phyloP scores from a whole-genome alignment of 176 grass and related monocot genomes.

The Oryza rufipogon region DNA sequence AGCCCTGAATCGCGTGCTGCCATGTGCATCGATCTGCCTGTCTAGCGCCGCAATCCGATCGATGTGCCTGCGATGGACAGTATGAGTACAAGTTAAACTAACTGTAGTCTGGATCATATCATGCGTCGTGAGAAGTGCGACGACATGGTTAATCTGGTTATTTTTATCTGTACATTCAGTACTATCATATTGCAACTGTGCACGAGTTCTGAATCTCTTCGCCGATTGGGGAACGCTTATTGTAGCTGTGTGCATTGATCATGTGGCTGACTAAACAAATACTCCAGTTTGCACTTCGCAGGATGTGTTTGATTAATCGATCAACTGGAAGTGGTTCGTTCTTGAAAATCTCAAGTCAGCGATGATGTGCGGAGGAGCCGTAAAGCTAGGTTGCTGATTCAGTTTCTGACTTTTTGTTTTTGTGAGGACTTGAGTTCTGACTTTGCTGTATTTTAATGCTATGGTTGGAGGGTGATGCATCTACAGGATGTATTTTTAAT shows the following conservation, averaged over 20 bases:
- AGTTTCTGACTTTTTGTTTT: slow-evolving; percentile 37
- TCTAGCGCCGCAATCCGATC: neutral
- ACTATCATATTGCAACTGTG: neutral
- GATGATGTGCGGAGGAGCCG: neutral
- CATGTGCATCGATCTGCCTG: neutral
- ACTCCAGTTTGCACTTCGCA: neutral
- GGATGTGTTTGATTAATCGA: neutral
- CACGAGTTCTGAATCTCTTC: neutral
- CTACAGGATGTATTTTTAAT: no score
- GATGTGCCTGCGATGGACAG: neutral
- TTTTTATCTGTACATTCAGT: neutral
- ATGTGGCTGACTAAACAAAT: slow-evolving; percentile 23
- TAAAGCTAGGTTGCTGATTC: neutral
- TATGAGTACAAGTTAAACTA: neutral
- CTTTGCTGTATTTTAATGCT: slow-evolving; percentile 27
- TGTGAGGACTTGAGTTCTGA: slow-evolving; percentile 26
- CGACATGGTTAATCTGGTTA: neutral
- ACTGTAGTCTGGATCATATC: neutral
- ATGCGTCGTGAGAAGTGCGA: neutral
- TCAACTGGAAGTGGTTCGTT: neutral
- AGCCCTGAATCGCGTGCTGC: neutral
- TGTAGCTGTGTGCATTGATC: slow-evolving; percentile 15
- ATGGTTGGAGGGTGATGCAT: neutral
- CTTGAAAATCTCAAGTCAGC: slow-evolving; percentile 31
- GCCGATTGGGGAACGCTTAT: neutral